A percentile compares a stretch with the other conserved stretches of the same genome.
phyloP scores from a whole-genome alignment of 306 rosid genomes.

The Parietaria judaica region DNA sequence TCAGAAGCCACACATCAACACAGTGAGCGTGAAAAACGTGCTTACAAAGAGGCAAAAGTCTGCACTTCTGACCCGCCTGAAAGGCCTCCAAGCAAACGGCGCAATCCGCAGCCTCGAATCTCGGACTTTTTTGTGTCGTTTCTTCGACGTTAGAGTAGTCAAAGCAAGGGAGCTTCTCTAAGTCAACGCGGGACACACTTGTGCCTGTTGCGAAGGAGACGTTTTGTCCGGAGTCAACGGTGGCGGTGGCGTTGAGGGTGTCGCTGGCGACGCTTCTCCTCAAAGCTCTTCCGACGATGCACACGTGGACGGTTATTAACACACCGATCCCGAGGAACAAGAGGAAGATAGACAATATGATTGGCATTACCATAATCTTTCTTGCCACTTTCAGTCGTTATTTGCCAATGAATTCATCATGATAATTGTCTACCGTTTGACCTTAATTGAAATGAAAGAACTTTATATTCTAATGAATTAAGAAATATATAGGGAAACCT shows the following conservation, averaged over 20 bases:
- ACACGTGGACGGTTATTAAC: slow-evolving; percentile 36
- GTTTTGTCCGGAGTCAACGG: slow-evolving; percentile 10
- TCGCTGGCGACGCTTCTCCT: slow-evolving; percentile 21
- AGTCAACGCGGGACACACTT: slow-evolving; percentile 37
- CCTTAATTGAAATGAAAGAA: too few relatives aligned
- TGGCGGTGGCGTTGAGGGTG: not conserved
- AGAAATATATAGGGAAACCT: not conserved
- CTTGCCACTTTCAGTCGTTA: slow-evolving; percentile 6
- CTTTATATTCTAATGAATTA: too few relatives aligned
- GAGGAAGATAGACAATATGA: slow-evolving; percentile 23
- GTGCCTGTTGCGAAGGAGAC: not conserved
- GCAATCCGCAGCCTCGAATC: slow-evolving; percentile 29
- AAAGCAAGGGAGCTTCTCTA: slow-evolving; percentile 61
- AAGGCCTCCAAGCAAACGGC: slow-evolving; percentile 65
- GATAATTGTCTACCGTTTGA: too few relatives aligned
- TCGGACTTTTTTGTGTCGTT: slow-evolving; percentile 16
- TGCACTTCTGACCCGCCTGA: slow-evolving; percentile 48
- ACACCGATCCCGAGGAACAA: slow-evolving; percentile 30
- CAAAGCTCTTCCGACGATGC: slow-evolving; percentile 28
- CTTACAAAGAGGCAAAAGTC: slow-evolving; percentile 44
- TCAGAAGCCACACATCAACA: slow-evolving; percentile 56
- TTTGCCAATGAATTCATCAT: slow-evolving; percentile 2
- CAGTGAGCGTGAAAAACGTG: slow-evolving; percentile 59
- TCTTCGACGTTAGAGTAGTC: slow-evolving; percentile 31
- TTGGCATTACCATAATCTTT: slow-evolving; percentile 24